phyloP scores from a whole-genome alignment of 495 filamentous ascomycete genomes.

The Talaromyces nanjingensis region DNA sequence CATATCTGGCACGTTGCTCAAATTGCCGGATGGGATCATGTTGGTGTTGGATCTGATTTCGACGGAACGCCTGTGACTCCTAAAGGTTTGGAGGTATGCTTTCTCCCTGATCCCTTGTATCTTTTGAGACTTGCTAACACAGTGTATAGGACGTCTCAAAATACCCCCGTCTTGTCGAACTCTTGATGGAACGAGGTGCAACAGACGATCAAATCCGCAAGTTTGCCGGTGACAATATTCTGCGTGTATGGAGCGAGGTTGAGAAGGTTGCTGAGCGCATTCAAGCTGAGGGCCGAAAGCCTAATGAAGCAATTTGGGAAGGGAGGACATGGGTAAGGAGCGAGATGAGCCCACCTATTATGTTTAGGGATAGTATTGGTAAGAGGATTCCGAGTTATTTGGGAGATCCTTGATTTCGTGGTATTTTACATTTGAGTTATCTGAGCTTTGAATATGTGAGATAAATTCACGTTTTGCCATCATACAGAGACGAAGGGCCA shows the following conservation, averaged over 20 bases:
- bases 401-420: background rate
- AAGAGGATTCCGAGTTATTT: constrained; percentile 7
- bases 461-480: too few species aligned
- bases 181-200: constrained; percentile 53
- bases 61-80: constrained; percentile 45
- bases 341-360: constrained; percentile 4
- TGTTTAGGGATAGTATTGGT: constrained; percentile 7
- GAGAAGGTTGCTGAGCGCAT: constrained; percentile 42
- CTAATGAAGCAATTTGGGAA: constrained; percentile 4
- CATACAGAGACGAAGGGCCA: too few species aligned
- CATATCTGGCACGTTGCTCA: constrained; percentile 66
- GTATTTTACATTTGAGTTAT: too few species aligned
- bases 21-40: constrained; percentile 65
- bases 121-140: background rate
- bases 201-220: constrained; percentile 50
- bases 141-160: constrained; percentile 53
- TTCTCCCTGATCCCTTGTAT: background rate
- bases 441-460: too few species aligned
- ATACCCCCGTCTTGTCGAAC: constrained; percentile 66
- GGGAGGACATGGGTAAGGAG: constrained; percentile 5
- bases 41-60: constrained; percentile 69
- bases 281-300: constrained; percentile 28
- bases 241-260: constrained; percentile 60
- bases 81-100: constrained; percentile 27
- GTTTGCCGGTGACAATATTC: constrained; percentile 55